A percentile compares a stretch with the other conserved stretches of the same genome.
Conservation (phyloP, 345 rosid species). For the Heritiera fomes region DNA sequence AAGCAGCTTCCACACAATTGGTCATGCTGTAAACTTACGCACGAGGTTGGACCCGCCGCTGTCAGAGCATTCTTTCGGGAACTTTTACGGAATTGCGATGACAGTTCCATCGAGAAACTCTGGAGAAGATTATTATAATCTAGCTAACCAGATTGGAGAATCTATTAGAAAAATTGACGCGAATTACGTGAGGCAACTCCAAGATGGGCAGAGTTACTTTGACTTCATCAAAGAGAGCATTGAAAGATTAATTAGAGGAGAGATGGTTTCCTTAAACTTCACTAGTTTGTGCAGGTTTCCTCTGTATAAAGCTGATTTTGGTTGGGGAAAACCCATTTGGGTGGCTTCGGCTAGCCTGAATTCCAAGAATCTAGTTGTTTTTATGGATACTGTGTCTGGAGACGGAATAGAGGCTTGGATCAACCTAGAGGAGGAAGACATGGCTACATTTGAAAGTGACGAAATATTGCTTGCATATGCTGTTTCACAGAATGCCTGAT, state of each 20-base stretch:
- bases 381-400: conserved; percentile 9
- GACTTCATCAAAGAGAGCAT: neutral
- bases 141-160: neutral
- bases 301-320: neutral
- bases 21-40: conserved; percentile 8
- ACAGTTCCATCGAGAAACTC: neutral
- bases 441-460: neutral
- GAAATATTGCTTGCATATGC: neutral
- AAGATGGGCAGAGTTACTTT: neutral
- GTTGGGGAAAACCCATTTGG: conserved; percentile 16
- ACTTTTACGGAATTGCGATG: neutral
- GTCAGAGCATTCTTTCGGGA: conserved; percentile 1
- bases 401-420: conserved; percentile 17
- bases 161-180: neutral
- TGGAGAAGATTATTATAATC: neutral
- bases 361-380: conserved; percentile 2
- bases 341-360: neutral
- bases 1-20: neutral
- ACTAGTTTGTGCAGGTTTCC: conserved; percentile 13
- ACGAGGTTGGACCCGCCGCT: neutral
- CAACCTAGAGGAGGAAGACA: conserved; percentile 1
- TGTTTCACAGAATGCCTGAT: no score
- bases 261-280: neutral
- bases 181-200: neutral
- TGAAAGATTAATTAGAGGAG: neutral